These are phyloP conservation scores for Talaromyces verruculosus DNA, from an alignment of 2,329 filamentous ascomycete species.

Conservation along the genomic window DNA sequence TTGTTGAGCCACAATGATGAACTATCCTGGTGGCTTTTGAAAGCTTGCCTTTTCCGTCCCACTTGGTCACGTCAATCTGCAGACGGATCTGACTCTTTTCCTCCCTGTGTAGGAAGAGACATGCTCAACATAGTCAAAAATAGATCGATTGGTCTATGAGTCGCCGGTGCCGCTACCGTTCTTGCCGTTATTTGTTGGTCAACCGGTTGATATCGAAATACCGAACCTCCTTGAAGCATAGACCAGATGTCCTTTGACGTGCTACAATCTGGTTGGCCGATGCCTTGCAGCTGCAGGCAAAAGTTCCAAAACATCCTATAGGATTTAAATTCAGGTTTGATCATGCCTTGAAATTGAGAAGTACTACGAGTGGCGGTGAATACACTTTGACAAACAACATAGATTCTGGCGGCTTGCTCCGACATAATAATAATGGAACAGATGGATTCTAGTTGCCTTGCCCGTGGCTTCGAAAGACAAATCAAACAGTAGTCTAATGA, in stretches of 20 bases:
- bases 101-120: background rate
- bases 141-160: background rate
- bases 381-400: background rate
- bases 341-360: background rate
- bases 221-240: background rate
- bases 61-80: conserved; percentile 9
- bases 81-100: background rate
- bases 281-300: background rate
- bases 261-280: conserved; percentile 12
- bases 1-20: conserved; percentile 3
- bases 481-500: background rate
- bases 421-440: background rate
- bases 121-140: background rate
- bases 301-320: background rate
- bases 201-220: conserved; percentile 9
- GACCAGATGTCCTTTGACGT: conserved; percentile 4
- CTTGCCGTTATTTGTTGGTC: conserved; percentile 6
- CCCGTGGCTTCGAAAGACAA: background rate
- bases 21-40: background rate
- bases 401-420: background rate
- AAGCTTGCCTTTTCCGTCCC: conserved; percentile 8
- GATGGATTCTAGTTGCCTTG: background rate
- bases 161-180: background rate
- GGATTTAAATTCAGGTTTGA: conserved; percentile 4
- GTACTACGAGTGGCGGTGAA: conserved; percentile 11